These are phyloP conservation scores for Blastobotrys petasosporus DNA, from an alignment of 1,139 yeast genomes.

Conservation along the genomic window DNA sequence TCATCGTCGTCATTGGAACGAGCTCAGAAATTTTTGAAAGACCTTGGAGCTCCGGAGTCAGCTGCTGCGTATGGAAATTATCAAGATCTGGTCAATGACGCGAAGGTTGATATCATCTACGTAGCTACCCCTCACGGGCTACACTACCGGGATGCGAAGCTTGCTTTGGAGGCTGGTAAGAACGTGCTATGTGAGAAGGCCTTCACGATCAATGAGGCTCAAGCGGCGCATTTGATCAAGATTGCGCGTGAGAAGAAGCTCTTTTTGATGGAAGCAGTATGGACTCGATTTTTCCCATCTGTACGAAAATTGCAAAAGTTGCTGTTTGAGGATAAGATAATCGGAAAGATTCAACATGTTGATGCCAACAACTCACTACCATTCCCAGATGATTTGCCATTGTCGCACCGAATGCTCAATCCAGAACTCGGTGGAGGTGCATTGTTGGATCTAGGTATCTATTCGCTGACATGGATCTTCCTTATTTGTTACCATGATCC, in stretches of 20 bases:
- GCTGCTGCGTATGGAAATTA: slow-evolving; percentile 32
- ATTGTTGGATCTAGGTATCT: slow-evolving; percentile 54
- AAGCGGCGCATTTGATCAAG: slow-evolving; percentile 41
- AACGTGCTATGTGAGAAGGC: slow-evolving; percentile 62
- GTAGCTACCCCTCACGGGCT: slow-evolving; percentile 55
- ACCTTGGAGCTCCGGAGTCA: slow-evolving; percentile 14
- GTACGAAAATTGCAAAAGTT: slow-evolving; percentile 37
- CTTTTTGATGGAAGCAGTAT: slow-evolving; percentile 59
- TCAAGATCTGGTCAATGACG: slow-evolving; percentile 39
- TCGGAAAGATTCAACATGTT: slow-evolving; percentile 46
- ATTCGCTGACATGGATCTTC: slow-evolving; percentile 44
- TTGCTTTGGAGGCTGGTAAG: slow-evolving; percentile 49
- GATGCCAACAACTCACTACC: slow-evolving; percentile 39
- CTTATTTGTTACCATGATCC: slow-evolving; percentile 30
- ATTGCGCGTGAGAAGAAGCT: slow-evolving; percentile 43
- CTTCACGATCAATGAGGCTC: slow-evolving; percentile 46
- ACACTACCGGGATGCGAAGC: slow-evolving; percentile 46
- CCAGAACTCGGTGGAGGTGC: slow-evolving; percentile 57
- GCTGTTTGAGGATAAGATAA: slow-evolving; percentile 40
- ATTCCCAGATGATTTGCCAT: slow-evolving; percentile 27
- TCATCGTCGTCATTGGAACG: slow-evolving; percentile 27
- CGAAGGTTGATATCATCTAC: slow-evolving; percentile 48
- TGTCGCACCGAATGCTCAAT: slow-evolving; percentile 24
- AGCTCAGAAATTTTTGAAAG: slow-evolving; percentile 26
- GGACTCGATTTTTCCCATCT: slow-evolving; percentile 60